Base-by-base conservation (phyloP, 306 rosid species). In the Echinosophora koreensis region DNA sequence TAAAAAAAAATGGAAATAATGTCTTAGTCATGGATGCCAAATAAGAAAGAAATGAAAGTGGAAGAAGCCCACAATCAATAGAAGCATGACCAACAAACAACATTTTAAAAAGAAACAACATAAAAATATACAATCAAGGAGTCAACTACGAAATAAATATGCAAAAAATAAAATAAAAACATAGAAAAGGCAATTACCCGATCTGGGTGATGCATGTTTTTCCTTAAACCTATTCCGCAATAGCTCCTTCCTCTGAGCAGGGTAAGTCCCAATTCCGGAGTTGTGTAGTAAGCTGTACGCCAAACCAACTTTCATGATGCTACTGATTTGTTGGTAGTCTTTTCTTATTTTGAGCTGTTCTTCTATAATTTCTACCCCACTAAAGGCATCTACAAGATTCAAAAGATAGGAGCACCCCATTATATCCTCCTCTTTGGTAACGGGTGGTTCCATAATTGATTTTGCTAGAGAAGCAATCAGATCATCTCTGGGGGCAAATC, bases 281-380 rank as follows among this genome's bases (percentile, higher is more conserved):
- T 88, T 90, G 81, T 91, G 95, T 34, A 92, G 79, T 71, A 91
- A 88, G 87, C 97, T 80, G 84, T 95, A 95, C 6, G 89, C 73
- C 97, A 95, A 89, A 73, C 99, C 99, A 70, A 95, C 96, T 77
- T 88, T 88, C 97, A 92, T 93, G 76, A 92, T 83, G 88, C 94
- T 89, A 79, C 83, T 84, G 63, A 87, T 84, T 85, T 92, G 94
- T 71, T 87, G 92, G 84, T 95, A 95, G 80, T 91, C 91, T 76
- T 84, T 88, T 84, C 99, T 84, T 58, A 80, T 86, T 86, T 84
- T 89, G 80, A 95, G 89, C 69, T 92, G 96, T 71, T 95, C 97
- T 81, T 95, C 99, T 76, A 95, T 90, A 74, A 91, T 78, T 86
- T 95, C 97, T 77, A 95, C 97, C 56, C 99, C 99, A 84, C 73